Conservation (phyloP, 345 rosid genomes). For the Camelina neglecta region DNA sequence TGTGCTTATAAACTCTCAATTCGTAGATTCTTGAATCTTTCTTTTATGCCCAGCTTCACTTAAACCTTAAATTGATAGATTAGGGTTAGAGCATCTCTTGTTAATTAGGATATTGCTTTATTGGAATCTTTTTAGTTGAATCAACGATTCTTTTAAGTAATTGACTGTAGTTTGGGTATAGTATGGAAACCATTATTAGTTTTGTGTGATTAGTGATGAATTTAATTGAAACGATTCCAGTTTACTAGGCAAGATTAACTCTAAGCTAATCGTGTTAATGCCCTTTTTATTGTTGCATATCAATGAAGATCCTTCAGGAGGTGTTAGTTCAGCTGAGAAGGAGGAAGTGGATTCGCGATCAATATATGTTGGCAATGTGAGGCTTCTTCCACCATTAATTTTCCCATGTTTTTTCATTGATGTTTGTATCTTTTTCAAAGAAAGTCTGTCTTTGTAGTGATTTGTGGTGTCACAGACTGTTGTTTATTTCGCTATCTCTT, state of each 20-base stretch:
- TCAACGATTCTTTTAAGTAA: not conserved
- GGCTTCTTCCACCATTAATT: constrained; percentile 45
- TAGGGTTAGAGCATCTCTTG: not conserved
- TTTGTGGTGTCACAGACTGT: not conserved
- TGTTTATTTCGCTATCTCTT: constrained; percentile 19
- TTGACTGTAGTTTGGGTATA: not conserved
- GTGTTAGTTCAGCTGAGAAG: constrained; percentile 83
- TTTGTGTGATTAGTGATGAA: constrained; percentile 13
- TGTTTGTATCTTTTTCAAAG: not conserved
- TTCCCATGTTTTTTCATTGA: constrained; percentile 4
- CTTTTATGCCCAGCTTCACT: not conserved
- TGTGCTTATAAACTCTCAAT: not conserved
- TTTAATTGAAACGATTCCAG: not conserved
- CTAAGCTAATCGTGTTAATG: constrained; percentile 24
- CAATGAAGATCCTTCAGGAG: constrained; percentile 68
- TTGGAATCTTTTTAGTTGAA: not conserved
- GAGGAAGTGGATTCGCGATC: constrained; percentile 98
- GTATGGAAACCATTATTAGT: not conserved
- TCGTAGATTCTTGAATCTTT: not conserved
- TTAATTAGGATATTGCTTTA: constrained; percentile 5
- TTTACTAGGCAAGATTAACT: constrained; percentile 3
- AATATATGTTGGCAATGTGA: constrained; percentile 97
- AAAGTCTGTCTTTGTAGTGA: not conserved
- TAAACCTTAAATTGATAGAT: not conserved
- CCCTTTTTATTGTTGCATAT: constrained; percentile 31